These are phyloP conservation scores for Babesia sp. DNA, from an alignment of 169 alveolate genomes.

Conservation along the genomic window DNA sequence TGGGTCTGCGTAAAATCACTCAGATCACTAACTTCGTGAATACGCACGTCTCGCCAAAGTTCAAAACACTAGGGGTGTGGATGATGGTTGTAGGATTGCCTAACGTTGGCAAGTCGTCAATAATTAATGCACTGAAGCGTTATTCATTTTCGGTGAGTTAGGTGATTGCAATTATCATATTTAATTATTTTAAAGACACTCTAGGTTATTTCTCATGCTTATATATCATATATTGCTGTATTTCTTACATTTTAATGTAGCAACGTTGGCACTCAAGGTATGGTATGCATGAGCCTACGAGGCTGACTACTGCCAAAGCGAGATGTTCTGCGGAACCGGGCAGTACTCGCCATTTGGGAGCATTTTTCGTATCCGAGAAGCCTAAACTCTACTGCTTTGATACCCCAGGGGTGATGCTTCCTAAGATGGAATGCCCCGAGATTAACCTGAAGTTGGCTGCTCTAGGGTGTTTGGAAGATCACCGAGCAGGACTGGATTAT, in stretches of 20 bases:
- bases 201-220: too few species aligned
- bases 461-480: slow-evolving; percentile 60
- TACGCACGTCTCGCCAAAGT: slow-evolving; percentile 24
- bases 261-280: slow-evolving; percentile 13
- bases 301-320: slow-evolving; percentile 26
- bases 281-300: slow-evolving; percentile 9
- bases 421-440: slow-evolving; percentile 62
- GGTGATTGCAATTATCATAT: not conserved
- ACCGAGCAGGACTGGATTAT: slow-evolving; percentile 60
- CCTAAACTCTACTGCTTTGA: slow-evolving; percentile 67
- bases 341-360: slow-evolving; percentile 35
- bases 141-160: slow-evolving; percentile 55
- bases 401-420: slow-evolving; percentile 70
- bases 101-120: slow-evolving; percentile 66
- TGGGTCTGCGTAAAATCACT: slow-evolving; percentile 35
- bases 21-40: slow-evolving; percentile 42
- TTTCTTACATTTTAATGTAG: not conserved
- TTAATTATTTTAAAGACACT: not conserved
- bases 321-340: slow-evolving; percentile 46
- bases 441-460: slow-evolving; percentile 65
- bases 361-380: slow-evolving; percentile 50
- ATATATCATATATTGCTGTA: not conserved
- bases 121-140: slow-evolving; percentile 57
- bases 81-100: slow-evolving; percentile 68
- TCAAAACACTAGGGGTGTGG: slow-evolving; percentile 58